phyloP scores from a whole-genome alignment of 176 grass and related monocot species.

The Avena sativa region DNA sequence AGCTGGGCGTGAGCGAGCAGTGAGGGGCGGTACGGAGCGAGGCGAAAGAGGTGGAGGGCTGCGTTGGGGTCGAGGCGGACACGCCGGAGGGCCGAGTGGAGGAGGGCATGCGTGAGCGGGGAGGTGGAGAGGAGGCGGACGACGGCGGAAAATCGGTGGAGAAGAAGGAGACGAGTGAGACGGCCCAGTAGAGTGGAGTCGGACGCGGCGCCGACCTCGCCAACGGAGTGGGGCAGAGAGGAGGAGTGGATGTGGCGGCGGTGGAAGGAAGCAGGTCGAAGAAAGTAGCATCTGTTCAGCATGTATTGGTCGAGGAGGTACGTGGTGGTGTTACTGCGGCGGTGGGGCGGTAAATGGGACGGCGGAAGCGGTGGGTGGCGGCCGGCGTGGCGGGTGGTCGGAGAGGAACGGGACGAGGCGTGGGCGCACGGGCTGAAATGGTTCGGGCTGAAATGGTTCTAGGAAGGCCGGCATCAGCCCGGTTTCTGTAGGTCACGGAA shows the following conservation, averaged over 20 bases:
- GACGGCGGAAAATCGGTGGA: constrained; percentile 74
- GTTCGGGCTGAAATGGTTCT: background rate
- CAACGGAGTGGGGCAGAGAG: background rate
- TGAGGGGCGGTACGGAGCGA: constrained; percentile 55
- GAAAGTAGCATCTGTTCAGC: constrained; percentile 38
- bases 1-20: constrained; percentile 70
- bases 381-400: constrained; percentile 21
- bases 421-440: background rate
- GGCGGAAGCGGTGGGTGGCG: background rate
- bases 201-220: background rate
- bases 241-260: constrained; percentile 48
- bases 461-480: background rate
- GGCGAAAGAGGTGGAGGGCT: constrained; percentile 64
- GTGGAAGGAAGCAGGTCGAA: constrained; percentile 25
- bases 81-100: constrained; percentile 63
- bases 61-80: constrained; percentile 74
- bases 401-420: background rate
- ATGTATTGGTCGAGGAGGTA: constrained; percentile 23
- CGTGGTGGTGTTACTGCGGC: background rate
- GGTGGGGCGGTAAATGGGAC: background rate
- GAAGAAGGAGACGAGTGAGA: constrained; percentile 79
- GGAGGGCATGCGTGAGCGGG: constrained; percentile 62
- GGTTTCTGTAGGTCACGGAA: background rate
- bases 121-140: constrained; percentile 52
- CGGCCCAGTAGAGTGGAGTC: constrained; percentile 56